phyloP scores from a whole-genome alignment of 148 eudicot genomes.

The Simmondsia chinensis region DNA sequence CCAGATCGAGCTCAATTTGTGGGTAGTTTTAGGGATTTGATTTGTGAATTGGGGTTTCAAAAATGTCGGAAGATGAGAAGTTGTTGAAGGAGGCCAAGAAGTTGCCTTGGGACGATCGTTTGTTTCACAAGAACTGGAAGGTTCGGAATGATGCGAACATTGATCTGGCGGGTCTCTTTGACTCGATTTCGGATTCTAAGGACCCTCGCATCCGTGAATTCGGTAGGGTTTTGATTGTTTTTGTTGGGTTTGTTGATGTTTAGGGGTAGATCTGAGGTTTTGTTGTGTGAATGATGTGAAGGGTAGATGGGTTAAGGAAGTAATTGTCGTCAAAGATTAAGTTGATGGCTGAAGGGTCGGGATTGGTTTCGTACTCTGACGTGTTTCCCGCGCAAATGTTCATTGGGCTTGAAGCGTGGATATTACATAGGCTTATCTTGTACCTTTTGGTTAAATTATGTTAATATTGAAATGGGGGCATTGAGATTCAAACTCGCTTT shows the following conservation, averaged over 20 bases:
- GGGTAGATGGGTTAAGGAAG: conserved; percentile 5
- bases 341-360: no score
- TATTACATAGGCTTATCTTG: no score
- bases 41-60: neutral
- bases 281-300: conserved; percentile 19
- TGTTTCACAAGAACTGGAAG: conserved; percentile 90
- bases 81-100: conserved; percentile 97
- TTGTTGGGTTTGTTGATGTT: conserved; percentile 1
- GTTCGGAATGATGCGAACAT: conserved; percentile 94
- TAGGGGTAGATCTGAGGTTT: conserved; percentile 21
- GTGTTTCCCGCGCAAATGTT: no score
- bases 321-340: no score
- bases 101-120: conserved; percentile 96
- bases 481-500: no score
- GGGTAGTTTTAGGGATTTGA: no score
- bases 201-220: conserved; percentile 89
- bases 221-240: conserved; percentile 29
- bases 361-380: no score
- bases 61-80: conserved; percentile 97
- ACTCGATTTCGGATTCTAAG: conserved; percentile 82
- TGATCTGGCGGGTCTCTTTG: conserved; percentile 69
- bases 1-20: no score
- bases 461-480: no score
- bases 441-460: neutral
- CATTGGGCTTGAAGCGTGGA: no score